Evolutionary conservation across 495 filamentous ascomycete genomes (phyloP).

Genomic region (Aspergillus affinis): DNA sequence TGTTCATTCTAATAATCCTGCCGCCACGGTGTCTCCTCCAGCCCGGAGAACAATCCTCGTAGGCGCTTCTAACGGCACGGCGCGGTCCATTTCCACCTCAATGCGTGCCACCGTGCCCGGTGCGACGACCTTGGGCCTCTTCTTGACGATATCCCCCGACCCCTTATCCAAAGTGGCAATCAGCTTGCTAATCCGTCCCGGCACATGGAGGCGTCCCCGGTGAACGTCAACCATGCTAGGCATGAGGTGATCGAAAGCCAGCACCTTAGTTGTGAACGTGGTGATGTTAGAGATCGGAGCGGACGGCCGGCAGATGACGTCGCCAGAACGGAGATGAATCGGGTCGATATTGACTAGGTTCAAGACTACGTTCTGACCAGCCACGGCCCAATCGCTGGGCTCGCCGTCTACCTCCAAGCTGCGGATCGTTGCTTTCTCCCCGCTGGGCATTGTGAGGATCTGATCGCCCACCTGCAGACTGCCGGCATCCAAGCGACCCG

Average conservation of each 20-base stretch:
- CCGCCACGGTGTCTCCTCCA: conserved; percentile 80
- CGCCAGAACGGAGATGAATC: conserved; percentile 76
- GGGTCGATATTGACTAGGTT: conserved; percentile 85
- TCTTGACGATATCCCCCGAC: conserved; percentile 67
- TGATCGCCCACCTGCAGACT: conserved; percentile 80
- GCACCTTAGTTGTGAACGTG: conserved; percentile 73
- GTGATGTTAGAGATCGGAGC: conserved; percentile 67
- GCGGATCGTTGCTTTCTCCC: conserved; percentile 75
- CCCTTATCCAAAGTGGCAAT: conserved; percentile 73
- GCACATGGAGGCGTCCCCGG: conserved; percentile 74
- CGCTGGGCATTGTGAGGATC: conserved; percentile 74
- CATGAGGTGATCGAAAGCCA: conserved; percentile 85
- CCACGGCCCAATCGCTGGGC: conserved; percentile 85
- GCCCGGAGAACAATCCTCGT: conserved; percentile 77
- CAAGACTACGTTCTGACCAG: conserved; percentile 82
- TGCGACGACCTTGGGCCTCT: conserved; percentile 78
- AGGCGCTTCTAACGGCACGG: conserved; percentile 76
- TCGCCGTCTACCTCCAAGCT: conserved; percentile 73
- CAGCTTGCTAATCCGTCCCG: conserved; percentile 70
- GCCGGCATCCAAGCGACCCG: conserved; percentile 84
- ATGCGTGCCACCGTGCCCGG: conserved; percentile 66
- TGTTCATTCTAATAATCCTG: conserved; percentile 72
- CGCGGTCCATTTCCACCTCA: conserved; percentile 70
- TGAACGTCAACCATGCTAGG: conserved; percentile 89
- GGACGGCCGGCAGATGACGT: conserved; percentile 73